Evolutionary conservation across 441 rosid species (phyloP), one percentile per base, ranked within the genome.

Genomic region (Omphalea diandra): DNA sequence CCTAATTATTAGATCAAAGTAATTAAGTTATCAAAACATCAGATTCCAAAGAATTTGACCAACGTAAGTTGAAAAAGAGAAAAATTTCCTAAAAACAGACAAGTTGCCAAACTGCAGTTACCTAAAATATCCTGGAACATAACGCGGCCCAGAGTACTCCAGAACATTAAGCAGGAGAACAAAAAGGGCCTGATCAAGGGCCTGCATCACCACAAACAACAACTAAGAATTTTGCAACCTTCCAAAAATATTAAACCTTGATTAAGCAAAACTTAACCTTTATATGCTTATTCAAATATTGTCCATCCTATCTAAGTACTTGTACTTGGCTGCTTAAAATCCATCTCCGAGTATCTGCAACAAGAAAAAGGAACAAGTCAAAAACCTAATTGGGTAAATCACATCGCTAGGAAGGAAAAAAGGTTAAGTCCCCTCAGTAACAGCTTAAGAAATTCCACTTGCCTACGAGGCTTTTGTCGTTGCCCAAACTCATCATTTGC

Each of bases 311-410:
- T 65, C 76, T 78, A 74, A 74, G 81, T 35, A 77, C 82, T 80
- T 81, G 82, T 56, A 76, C 83, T 82, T 83, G 84, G 82, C 88
- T 85, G 85, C 83, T 88, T 85, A 82, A 85, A 90, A 73, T 86
- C 88, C 97, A 90, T 90, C 78, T 87, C 90, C 0, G 94, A 90
- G 74, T 88, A 90, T 86, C 96, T 90, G 81, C 83, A 84, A 14
- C 24, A 12, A 63, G 55, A 59, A 46, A 50, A 62, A 49, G 22
- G 22, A 67, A 44, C 5, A 38, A 65, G 22, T 52, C 43, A 73
- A 32, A 32, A 24, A 44, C 49, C 14, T 33, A 22, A 32, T n/a
- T 57, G 17, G 15, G 14, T 2, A 67, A 62, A 33, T 15, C 24
- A 63, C n/a, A 46, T 12, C 3, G 1, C 9, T 22, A 24, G 26